phyloP scores from a whole-genome alignment of 768 basidiomycete genomes.

The Mycena kentingensis region DNA sequence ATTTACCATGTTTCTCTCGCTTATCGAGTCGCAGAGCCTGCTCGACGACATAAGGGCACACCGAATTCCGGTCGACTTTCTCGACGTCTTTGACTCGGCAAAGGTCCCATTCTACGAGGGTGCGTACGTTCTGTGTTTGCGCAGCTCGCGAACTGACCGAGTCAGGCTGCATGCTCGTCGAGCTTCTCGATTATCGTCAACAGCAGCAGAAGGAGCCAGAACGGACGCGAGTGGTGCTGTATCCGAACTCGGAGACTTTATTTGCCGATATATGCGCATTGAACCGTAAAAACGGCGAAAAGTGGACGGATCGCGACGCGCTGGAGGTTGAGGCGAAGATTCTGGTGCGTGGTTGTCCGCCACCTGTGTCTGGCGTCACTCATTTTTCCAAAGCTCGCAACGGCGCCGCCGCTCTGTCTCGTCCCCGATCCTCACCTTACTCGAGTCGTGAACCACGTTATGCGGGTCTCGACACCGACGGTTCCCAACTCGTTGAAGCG shows the following conservation, averaged over 20 bases:
- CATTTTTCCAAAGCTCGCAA: constrained; percentile 56
- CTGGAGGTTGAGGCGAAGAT: constrained; percentile 75
- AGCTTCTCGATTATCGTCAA: constrained; percentile 76
- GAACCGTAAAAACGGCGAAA: constrained; percentile 56
- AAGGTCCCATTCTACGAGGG: constrained; percentile 84
- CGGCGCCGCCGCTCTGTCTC: constrained; percentile 74
- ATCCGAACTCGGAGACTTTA: constrained; percentile 74
- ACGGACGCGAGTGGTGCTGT: constrained; percentile 70
- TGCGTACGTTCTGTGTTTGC: constrained; percentile 33
- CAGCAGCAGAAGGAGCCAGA: constrained; percentile 62
- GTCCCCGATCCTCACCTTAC: constrained; percentile 78
- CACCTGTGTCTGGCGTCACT: constrained; percentile 6
- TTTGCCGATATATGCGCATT: constrained; percentile 79
- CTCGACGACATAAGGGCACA: constrained; percentile 83
- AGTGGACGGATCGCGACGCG: constrained; percentile 72
- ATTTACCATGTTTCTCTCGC: background rate
- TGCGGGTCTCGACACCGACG: constrained; percentile 73
- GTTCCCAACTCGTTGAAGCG: constrained; percentile 74
- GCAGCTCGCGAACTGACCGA: background rate
- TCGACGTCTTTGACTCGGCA: constrained; percentile 75
- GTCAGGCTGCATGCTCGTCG: constrained; percentile 82
- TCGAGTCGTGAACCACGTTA: constrained; percentile 72
- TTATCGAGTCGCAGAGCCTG: constrained; percentile 53
- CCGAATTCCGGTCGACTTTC: constrained; percentile 83
- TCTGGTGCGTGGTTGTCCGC: constrained; percentile 50